These are phyloP conservation scores for Teratosphaeria pseudoeucalypti DNA, from an alignment of 2,329 filamentous ascomycete species.

Conservation along the genomic window DNA sequence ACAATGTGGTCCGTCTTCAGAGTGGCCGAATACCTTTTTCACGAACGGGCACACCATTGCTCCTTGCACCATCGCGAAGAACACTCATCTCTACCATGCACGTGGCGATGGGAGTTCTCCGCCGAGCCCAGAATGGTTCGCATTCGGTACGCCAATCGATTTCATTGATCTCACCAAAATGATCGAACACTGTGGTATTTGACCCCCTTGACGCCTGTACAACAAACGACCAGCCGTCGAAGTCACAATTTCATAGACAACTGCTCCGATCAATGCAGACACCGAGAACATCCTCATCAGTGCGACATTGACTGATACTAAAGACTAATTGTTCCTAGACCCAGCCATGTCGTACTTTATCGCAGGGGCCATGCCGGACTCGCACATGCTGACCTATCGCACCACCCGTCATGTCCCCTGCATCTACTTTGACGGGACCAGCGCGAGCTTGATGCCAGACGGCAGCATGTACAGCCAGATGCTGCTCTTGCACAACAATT, in stretches of 20 bases:
- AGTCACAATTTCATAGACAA: too few species aligned
- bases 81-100: conserved; percentile 42
- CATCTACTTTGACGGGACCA: conserved; percentile 44
- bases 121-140: conserved; percentile 43
- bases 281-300: too few species aligned
- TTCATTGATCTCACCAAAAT: too few species aligned
- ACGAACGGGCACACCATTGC: conserved; percentile 41
- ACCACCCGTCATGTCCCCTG: conserved; percentile 33
- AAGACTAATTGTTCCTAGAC: conserved; percentile 18
- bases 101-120: conserved; percentile 31
- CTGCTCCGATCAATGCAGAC: too few species aligned
- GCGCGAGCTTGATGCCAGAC: conserved; percentile 37
- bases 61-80: conserved; percentile 36
- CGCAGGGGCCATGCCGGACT: conserved; percentile 36
- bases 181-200: too few species aligned
- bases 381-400: conserved; percentile 41
- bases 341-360: conserved; percentile 46
- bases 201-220: too few species aligned
- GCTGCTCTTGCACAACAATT: conserved; percentile 37
- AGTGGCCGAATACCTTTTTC: conserved; percentile 44
- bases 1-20: neutral
- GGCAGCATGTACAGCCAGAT: conserved; percentile 41
- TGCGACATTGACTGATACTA: neutral
- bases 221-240: too few species aligned
- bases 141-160: conserved; percentile 22